Evolutionary conservation across 139 green algal species (phyloP), one percentile per base, ranked within the genome.

Genomic region (Trebouxia sp.): DNA sequence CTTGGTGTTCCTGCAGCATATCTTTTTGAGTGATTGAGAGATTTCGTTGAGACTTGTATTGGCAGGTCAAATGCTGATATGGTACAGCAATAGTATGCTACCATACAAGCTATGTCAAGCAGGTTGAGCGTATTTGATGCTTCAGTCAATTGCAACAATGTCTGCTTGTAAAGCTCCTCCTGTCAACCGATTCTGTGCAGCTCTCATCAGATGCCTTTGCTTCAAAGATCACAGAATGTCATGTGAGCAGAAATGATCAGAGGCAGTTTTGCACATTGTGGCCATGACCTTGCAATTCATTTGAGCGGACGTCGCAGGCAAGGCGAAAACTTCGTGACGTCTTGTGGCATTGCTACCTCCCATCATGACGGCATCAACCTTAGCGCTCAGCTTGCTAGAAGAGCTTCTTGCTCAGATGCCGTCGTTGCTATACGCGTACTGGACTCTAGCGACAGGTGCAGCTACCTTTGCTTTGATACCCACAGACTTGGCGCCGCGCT

Each of bases 1-100:
- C 35, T 43, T 28, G 28, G 32, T 72, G 37, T 72, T 72, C 32
- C 9, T 70, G 62, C 62, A 70, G 62, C 62, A 43, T 72, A 72
- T 43, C n/a, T 35, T 35, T 72, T 45, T 72, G 62, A 72, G 62
- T 24, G 17, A 35, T 45, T 35, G 62, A 72, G 62, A 43, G 32
- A 17, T 53, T 1, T 53, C 1, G 15, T 39, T 39, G 17, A 8
- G 35, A 39, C 37, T 39, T 6, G 26, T 43, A 28, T 28, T 43
- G 42, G 32, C 8, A 12, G 20, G 20, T 14, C 47, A 53, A 14
- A 17, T 14, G 4, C 24, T 30, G n/a, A 65, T 12, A 41, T 72
- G 0, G 11, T 12, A 41, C 32, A 53, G 9, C 28, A 24, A 37
- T 35, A 42, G 35, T 45, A 43, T 72, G 32, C 20, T 72, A 41